Evolutionary conservation across 495 filamentous ascomycete genomes (phyloP), one percentile per base, ranked within the genome.

Genomic region (Staphylotrichum tortipilum): DNA sequence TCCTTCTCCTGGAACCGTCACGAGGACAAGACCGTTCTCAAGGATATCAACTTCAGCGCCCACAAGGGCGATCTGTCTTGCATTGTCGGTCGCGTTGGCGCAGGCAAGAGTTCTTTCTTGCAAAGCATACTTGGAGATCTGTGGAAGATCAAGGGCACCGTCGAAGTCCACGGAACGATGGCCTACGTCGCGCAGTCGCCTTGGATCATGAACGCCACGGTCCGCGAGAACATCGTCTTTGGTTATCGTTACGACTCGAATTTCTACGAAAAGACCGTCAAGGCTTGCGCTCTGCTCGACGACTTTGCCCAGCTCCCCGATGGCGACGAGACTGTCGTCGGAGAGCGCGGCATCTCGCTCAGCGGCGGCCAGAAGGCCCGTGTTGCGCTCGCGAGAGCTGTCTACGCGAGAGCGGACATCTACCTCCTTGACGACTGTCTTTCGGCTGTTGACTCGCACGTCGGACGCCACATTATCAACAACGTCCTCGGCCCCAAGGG

Each of bases 201-300:
- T 21, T 99, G 94, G 91, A 83, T 99, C 31, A 97, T 95, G 90
- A 99, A 97, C 59, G 91, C 94, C 7, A 92, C 84, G 39, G 89
- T 97, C 23, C 83, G 84, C 46, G 94, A 99, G 56, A 99, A 99
- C 58, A 95, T 99, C 59, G 76, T 96, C 7, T 99, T 99, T 61
- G 94, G 94, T 5, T 88, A 97, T 69, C 82, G 88, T 34, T 97
- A 86, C 75, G 91, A 99, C 69, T 86, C 92, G 3, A 71, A 79
- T 40, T 99, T 99, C 70, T 99, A 99, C 65, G 88, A 96, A 38
- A 81, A 82, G 48, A 95, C 94, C 2, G 76, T 99, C 4, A 86
- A 94, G 65, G 94, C 94, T 18, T 99, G 94, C 61, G 94, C 94
- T 47, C 72, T 99, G 26, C 56, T 82, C 2, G 89, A 96, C 57